Base-by-base conservation (phyloP, 176 grass and related monocot genomes). In the Alloteropsis semialata region DNA sequence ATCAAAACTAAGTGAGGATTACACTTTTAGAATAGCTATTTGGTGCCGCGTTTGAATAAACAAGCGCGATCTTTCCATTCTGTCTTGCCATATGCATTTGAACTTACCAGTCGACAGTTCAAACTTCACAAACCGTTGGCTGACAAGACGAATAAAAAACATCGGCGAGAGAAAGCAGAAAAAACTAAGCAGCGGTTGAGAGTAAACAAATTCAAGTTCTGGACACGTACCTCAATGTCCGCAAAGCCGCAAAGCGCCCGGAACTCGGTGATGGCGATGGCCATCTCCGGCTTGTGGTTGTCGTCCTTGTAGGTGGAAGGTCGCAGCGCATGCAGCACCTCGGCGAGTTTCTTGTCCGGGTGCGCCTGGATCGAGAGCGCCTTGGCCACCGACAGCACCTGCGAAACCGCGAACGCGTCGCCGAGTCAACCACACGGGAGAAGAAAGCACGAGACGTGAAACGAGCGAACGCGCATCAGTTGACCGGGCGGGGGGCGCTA, bases 251-350 rank as follows among this genome's bases (percentile, higher is more conserved):
- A 98, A 18, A 99, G 80, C 27, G 91, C 93, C 58, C 85, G 94
- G 88, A 99, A 99, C 49, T 99, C 91, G 1, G 96, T 96, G 82
- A 99, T 18, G 69, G 93, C 96, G 77, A 99, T 91, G 44, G 96
- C 93, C 96, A 99, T 93, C 75, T 99, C 96, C 10, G 96, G 96
- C 83, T 99, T 99, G 79, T 99, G 93, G 77, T 96, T 99, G 50
- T 49, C 76, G 81, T 99, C 96, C 80, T 83, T 89, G 82, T 99
- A 99, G 10, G 87, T 82, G 73, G 71, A 88, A 4, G 96, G 93
- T 14, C 89, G 88, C 88, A 79, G 76, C 22, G 50, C 83, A 78
- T 98, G 92, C 36, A 98, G 89, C 59, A 83, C 28, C 87, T 84
- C 81, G 25, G 96, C 96, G 60, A 96, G 88, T 4, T 85, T 60